Conservation (phyloP, 768 basidiomycete species). For the Boletus sp. region DNA sequence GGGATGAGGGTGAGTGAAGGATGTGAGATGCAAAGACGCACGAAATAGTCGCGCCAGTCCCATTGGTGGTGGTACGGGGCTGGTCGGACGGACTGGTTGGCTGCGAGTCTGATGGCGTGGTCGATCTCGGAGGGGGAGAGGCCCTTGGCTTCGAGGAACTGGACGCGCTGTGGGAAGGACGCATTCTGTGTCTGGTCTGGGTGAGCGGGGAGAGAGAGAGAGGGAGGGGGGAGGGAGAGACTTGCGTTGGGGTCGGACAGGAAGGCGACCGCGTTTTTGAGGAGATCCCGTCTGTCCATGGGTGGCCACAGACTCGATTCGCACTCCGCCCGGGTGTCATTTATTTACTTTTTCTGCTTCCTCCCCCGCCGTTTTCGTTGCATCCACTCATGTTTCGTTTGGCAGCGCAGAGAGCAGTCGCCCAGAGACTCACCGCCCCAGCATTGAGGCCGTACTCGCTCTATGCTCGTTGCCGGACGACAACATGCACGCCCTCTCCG, state of each 20-base stretch:
- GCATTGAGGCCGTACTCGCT: neutral
- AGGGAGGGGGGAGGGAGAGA: neutral
- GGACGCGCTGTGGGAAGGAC: constrained; percentile 77
- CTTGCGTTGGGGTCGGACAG: constrained; percentile 78
- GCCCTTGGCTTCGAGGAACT: constrained; percentile 96
- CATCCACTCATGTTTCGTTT: constrained; percentile 31
- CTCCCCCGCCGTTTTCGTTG: neutral
- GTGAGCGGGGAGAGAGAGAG: constrained; percentile 13
- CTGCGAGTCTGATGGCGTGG: constrained; percentile 67
- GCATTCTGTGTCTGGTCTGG: constrained; percentile 65
- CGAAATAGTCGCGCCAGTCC: constrained; percentile 99
- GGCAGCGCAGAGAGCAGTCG: constrained; percentile 20
- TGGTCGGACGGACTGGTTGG: constrained; percentile 31
- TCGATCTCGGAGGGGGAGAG: constrained; percentile 83
- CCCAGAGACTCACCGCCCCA: neutral
- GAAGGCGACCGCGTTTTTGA: constrained; percentile 81
- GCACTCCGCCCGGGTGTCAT: constrained; percentile 25
- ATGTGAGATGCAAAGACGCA: constrained; percentile 37
- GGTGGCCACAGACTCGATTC: constrained; percentile 7
- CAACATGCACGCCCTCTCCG: constrained; percentile 8
- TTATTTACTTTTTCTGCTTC: neutral
- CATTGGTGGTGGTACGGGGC: constrained; percentile 49
- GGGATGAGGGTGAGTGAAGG: constrained; percentile 17
- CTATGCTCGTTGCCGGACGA: constrained; percentile 14
- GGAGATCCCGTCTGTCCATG: constrained; percentile 65